Evolutionary conservation across 1,139 yeast species (phyloP).

Genomic region (Saccharomyces hybrid): DNA sequence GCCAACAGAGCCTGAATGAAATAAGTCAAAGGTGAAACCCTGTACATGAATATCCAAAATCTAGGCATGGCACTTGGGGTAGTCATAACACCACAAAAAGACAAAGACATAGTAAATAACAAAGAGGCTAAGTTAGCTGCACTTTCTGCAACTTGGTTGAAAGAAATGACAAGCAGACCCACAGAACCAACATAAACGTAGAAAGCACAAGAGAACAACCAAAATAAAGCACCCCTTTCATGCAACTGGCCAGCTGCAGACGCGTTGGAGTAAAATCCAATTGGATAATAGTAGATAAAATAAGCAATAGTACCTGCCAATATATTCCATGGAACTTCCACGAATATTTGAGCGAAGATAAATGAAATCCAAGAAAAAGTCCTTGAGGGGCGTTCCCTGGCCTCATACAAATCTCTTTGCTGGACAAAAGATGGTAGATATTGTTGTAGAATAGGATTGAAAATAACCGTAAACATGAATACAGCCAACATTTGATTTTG

Average conservation of each 20-base stretch:
- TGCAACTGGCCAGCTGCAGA: conserved; percentile 41
- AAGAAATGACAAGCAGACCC: conserved; percentile 48
- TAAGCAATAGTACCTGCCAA: conserved; percentile 54
- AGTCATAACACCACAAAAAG: conserved; percentile 75
- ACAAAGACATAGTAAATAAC: conserved; percentile 56
- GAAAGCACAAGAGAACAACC: conserved; percentile 47
- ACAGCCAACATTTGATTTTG: conserved; percentile 59
- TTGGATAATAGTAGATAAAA: conserved; percentile 73
- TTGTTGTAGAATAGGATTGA: conserved; percentile 59
- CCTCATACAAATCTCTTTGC: conserved; percentile 72
- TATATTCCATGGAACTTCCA: conserved; percentile 67
- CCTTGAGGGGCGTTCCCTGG: conserved; percentile 70
- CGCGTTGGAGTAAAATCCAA: conserved; percentile 56
- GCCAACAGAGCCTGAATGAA: conserved; percentile 43
- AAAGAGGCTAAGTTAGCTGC: conserved; percentile 61
- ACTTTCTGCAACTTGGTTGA: conserved; percentile 52
- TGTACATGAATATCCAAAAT: conserved; percentile 53
- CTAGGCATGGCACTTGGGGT: conserved; percentile 46
- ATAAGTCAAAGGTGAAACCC: conserved; percentile 56
- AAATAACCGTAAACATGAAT: conserved; percentile 53
- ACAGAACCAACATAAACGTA: conserved; percentile 51
- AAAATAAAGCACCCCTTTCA: conserved; percentile 56
- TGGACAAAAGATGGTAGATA: conserved; percentile 58
- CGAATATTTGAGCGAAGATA: conserved; percentile 50
- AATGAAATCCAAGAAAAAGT: conserved; percentile 53